Evolutionary conservation across 1,284 basidiomycete genomes (phyloP), one percentile per base, ranked within the genome.

Genomic region (Irpex rosettiformis): DNA sequence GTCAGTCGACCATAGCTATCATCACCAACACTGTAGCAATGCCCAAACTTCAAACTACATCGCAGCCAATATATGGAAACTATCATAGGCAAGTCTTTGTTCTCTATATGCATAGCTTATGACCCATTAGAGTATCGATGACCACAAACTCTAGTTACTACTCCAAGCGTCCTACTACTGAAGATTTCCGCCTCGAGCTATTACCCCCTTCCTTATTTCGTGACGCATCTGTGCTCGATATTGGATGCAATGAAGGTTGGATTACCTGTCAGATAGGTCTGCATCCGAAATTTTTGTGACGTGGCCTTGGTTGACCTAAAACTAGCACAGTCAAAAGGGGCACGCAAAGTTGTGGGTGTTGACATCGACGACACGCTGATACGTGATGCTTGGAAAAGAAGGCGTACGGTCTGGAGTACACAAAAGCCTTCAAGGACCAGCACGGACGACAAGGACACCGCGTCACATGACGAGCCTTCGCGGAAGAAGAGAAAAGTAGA

Each of bases 161-260:
- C 71, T 75, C 78, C 28, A 91, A 88, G 72, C 82, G 89, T 8
- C 83, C 84, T 0, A 79, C 75, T 21, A 66, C 76, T 0, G 73
- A 72, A 25, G 89, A 93, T 68, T 78, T 79, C 0, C 79, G 91
- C 21, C 77, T 92, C 1, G 72, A 78, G 1, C 70, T 86, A 8
- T 71, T 94, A 1, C 84, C 88, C 0, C 53, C 67, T 2, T 65
- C 72, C 3, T 74, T 88, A 28, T 85, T 93, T 65, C 22, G 60
- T 2, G 77, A 72, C 22, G 81, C 81, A 57, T 74, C 77, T 51
- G 86, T 94, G 1, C 77, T 94, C 8, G 93, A 94, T 68, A 72
- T 94, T 0, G 92, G 93, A 2, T 92, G 89, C 67, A 94, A 94
- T 69, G 87, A 91, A 67, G 92, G 92, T 1, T 84, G 80, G 77